Base-by-base conservation (phyloP, 1,284 basidiomycete species). In the Puccinia hordei region DNA sequence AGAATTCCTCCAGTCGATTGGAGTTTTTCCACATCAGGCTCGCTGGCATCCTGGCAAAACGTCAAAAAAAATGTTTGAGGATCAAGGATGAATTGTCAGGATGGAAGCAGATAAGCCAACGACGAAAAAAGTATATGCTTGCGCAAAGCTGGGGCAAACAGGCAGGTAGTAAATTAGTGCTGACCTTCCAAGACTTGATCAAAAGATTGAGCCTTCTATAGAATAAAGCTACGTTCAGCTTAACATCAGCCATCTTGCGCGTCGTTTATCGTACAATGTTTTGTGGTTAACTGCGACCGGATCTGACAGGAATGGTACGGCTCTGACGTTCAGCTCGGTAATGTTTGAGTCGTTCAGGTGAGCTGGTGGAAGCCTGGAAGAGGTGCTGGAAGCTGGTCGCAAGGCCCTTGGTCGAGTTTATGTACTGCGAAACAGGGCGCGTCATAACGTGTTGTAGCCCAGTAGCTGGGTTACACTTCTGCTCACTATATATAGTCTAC, bases 141-240 rank as follows among this genome's bases (percentile, higher is more conserved):
- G 33, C 35, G 33, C 41, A 10, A 6, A n/a, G n/a, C n/a, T n/a
- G 61, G 33, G 61, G 35, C 19, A 38, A 22, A 38, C 0, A 41
- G n/a, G 35, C 59, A 15, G 27, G 59, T 35, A 8, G n/a, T n/a
- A 19, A 9, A 38, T 22, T 17, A 63, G 19, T 73, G 27, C 51
- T 73, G 71, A 73, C 72, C 72, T 73, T 51, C 72, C 72, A 73
- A 61, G 38, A 44, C 35, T 57, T 19, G 57, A 73, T 61, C 33
- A 73, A 53, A 24, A 61, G 19, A 73, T 61, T 46, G 17, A 73
- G 72, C n/a, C 72, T 15, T 41, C 35, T 41, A 24, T 73, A 61
- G 38, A 73, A 73, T 13, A 73, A 59, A 8, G 49, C 51, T 46
- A 73, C 72, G 22, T 73, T 38, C 35, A 38, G 27, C 38, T 55